Evolutionary conservation across 1,139 yeast species (phyloP).

Genomic region (Kodamaea anthophila): DNA sequence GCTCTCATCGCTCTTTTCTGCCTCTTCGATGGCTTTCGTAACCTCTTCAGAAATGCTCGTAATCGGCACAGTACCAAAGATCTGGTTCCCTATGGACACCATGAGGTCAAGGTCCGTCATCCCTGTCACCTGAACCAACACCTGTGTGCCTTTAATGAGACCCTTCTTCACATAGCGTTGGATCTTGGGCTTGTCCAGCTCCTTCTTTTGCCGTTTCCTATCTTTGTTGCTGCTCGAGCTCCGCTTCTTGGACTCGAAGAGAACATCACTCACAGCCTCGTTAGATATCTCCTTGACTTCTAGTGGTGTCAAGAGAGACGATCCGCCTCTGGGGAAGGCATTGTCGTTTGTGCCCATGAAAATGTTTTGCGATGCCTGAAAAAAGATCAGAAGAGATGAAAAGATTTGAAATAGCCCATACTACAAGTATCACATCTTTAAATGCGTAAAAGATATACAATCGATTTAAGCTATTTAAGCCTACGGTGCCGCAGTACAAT

Average conservation of each 20-base stretch:
- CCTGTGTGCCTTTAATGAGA: slow-evolving; percentile 61
- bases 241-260: slow-evolving; percentile 44
- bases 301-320: slow-evolving; percentile 75
- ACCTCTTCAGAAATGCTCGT: slow-evolving; percentile 67
- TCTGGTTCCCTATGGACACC: slow-evolving; percentile 74
- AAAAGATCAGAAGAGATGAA: slow-evolving; percentile 6
- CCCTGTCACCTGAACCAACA: slow-evolving; percentile 68
- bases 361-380: too few relatives aligned
- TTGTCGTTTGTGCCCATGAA: slow-evolving; percentile 39
- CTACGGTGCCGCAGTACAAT: too few relatives aligned
- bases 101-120: slow-evolving; percentile 60
- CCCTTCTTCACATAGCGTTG: slow-evolving; percentile 46
- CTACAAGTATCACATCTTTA: too few relatives aligned
- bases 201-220: slow-evolving; percentile 20
- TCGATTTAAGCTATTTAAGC: too few relatives aligned
- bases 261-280: slow-evolving; percentile 84
- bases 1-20: slow-evolving; percentile 37
- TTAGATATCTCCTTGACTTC: slow-evolving; percentile 91
- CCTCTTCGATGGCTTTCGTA: slow-evolving; percentile 49
- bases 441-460: too few relatives aligned
- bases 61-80: slow-evolving; percentile 75
- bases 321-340: slow-evolving; percentile 95
- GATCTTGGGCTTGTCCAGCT: slow-evolving; percentile 42
- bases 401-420: slow-evolving; percentile 1
- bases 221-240: slow-evolving; percentile 26